Percentiles rank a stretch among this genome's conserved stretches.
These are phyloP conservation scores for Candida insectorum DNA, from an alignment of 805 yeast genomes.

Conservation along the genomic window DNA sequence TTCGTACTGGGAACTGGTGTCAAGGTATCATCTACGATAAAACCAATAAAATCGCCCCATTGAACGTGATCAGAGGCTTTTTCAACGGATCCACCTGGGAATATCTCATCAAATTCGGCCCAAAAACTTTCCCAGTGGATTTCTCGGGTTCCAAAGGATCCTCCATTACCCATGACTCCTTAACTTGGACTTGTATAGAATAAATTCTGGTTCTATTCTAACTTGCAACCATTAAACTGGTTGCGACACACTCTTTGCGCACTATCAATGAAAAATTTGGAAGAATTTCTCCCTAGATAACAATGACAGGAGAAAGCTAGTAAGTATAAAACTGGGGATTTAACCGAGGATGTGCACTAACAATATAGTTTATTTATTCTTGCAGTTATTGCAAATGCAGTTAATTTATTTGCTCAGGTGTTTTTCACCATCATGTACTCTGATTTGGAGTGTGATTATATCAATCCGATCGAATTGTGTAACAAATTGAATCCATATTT, in stretches of 20 bases:
- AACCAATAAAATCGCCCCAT: constrained; percentile 15
- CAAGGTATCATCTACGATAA: constrained; percentile 44
- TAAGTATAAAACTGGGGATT: constrained; percentile 20
- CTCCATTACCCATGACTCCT: constrained; percentile 3
- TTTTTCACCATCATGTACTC: constrained; percentile 94
- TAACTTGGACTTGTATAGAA: constrained; percentile 23
- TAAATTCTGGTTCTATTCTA: too few species aligned
- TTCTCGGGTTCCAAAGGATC: constrained; percentile 15
- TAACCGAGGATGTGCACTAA: constrained; percentile 9
- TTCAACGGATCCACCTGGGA: constrained; percentile 19
- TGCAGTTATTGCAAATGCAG: constrained; percentile 81
- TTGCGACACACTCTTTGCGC: too few species aligned
- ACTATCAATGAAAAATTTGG: too few species aligned
- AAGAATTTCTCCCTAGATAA: too few species aligned
- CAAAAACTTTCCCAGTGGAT: constrained; percentile 21
- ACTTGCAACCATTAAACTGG: too few species aligned
- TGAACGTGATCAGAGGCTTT: constrained; percentile 26
- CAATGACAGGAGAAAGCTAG: constrained; percentile 49
- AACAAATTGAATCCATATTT: constrained; percentile 86
- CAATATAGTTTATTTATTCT: constrained; percentile 55
- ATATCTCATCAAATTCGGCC: constrained; percentile 25
- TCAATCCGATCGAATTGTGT: constrained; percentile 95
- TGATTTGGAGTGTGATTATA: constrained; percentile 93
- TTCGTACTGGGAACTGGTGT: constrained; percentile 48
- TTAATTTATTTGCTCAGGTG: constrained; percentile 86